phyloP scores from a whole-genome alignment of 2,329 filamentous ascomycete genomes.

The Nemania serpens region DNA sequence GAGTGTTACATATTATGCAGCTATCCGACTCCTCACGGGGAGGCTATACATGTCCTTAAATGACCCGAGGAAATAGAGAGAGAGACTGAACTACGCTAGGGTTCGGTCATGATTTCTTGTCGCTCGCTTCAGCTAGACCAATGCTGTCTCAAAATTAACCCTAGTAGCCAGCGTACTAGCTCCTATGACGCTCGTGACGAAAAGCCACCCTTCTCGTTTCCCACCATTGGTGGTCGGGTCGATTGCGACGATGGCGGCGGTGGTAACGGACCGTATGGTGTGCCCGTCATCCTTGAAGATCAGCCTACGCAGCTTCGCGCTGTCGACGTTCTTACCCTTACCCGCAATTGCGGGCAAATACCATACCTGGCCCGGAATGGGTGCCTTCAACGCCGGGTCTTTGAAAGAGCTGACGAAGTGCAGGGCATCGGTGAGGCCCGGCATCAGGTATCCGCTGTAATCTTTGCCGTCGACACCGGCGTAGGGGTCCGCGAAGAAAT shows the following conservation, averaged over 20 bases:
- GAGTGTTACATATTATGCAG: neutral
- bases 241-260: conserved; percentile 57
- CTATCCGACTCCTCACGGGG: neutral
- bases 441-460: conserved; percentile 58
- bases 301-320: conserved; percentile 48
- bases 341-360: conserved; percentile 34
- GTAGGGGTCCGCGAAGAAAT: conserved; percentile 61
- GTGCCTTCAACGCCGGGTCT: conserved; percentile 45
- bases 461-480: conserved; percentile 46
- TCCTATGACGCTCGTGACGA: conserved; percentile 60
- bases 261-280: conserved; percentile 54
- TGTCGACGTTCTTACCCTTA: conserved; percentile 32
- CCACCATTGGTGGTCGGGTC: conserved; percentile 51
- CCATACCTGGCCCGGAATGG: conserved; percentile 52
- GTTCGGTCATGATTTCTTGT: neutral
- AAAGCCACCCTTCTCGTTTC: conserved; percentile 59
- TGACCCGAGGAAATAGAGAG: neutral
- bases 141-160: conserved; percentile 49
- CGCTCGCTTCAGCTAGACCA: conserved; percentile 7
- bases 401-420: conserved; percentile 43
- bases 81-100: too few relatives aligned
- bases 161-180: conserved; percentile 55
- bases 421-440: conserved; percentile 50
- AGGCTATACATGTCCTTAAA: neutral
- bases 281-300: conserved; percentile 63